These are phyloP conservation scores for Ormosia semicastrata DNA, from an alignment of 306 rosid genomes.

Conservation along the genomic window DNA sequence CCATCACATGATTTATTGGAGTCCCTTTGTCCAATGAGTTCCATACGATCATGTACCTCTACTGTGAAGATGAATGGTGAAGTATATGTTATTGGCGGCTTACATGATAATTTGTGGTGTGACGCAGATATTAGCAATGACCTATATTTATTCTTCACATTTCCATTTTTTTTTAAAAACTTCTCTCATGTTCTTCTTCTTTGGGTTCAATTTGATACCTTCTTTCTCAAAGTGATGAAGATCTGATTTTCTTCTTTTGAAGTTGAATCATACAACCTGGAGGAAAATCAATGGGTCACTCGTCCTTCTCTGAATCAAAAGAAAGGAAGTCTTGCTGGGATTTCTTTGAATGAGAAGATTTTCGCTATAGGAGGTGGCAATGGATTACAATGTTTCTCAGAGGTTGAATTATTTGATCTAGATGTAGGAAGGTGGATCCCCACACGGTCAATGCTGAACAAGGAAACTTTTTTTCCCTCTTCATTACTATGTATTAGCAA, in stretches of 20 bases:
- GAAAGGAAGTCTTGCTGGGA: conserved; percentile 44
- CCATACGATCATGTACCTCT: conserved; percentile 28
- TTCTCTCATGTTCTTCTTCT: not conserved
- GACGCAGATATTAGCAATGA: conserved; percentile 38
- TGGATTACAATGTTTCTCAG: conserved; percentile 40
- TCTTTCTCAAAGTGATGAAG: not conserved
- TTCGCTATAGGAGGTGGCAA: conserved; percentile 55
- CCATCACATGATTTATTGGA: conserved; percentile 32
- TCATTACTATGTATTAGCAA: not conserved
- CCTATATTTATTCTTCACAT: not conserved
- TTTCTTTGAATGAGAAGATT: conserved; percentile 39
- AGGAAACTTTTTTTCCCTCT: not conserved
- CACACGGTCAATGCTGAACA: conserved; percentile 31
- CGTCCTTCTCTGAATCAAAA: conserved; percentile 39
- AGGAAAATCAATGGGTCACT: conserved; percentile 33
- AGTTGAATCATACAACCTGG: conserved; percentile 50
- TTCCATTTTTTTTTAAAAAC: not conserved
- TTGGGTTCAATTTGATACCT: not conserved
- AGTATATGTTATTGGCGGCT: conserved; percentile 46
- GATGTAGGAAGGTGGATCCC: conserved; percentile 46
- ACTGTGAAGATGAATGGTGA: conserved; percentile 39
- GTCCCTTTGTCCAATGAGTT: conserved; percentile 41
- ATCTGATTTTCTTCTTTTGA: conserved; percentile 3
- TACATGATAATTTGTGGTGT: conserved; percentile 21
- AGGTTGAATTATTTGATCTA: conserved; percentile 43